Evolutionary conservation across 164 flowering plant species (phyloP).

Genomic region (Nelumbo lutea): DNA sequence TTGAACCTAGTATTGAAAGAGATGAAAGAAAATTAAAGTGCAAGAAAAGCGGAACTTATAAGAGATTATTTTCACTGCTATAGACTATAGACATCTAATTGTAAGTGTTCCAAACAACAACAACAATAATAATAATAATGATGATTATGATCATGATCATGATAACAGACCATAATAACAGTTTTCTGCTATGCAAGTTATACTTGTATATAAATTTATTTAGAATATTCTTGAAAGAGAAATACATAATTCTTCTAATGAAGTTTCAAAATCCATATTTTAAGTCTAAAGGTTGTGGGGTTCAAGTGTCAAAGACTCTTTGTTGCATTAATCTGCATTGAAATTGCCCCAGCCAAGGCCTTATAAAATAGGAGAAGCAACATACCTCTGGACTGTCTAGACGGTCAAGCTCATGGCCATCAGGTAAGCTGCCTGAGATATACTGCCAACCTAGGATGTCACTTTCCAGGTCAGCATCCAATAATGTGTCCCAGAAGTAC

Average conservation of each 20-base stretch:
- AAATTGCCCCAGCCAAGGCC: background rate
- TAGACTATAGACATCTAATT: too few species aligned
- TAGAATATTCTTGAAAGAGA: too few species aligned
- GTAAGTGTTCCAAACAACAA: too few species aligned
- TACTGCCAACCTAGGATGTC: constrained; percentile 99
- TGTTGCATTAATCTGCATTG: background rate
- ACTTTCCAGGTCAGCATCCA: constrained; percentile 90
- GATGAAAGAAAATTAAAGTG: background rate
- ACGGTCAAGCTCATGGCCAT: constrained; percentile 87
- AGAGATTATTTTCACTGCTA: background rate
- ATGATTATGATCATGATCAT: too few species aligned
- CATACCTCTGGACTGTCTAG: constrained; percentile 77
- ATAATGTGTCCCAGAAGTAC: constrained; percentile 94
- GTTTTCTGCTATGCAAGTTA: too few species aligned
- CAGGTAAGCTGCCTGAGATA: constrained; percentile 92
- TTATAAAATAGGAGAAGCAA: background rate
- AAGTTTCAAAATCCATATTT: background rate
- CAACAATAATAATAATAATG: too few species aligned
- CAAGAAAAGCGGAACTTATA: background rate
- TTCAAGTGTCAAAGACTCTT: background rate
- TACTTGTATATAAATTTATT: too few species aligned
- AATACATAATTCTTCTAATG: too few species aligned
- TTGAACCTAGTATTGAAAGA: constrained; percentile 48
- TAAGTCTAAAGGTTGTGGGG: background rate
- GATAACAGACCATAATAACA: too few species aligned